These are phyloP conservation scores for Musa balbisiana DNA, from an alignment of 202 grass and related monocot species.

Conservation along the genomic window DNA sequence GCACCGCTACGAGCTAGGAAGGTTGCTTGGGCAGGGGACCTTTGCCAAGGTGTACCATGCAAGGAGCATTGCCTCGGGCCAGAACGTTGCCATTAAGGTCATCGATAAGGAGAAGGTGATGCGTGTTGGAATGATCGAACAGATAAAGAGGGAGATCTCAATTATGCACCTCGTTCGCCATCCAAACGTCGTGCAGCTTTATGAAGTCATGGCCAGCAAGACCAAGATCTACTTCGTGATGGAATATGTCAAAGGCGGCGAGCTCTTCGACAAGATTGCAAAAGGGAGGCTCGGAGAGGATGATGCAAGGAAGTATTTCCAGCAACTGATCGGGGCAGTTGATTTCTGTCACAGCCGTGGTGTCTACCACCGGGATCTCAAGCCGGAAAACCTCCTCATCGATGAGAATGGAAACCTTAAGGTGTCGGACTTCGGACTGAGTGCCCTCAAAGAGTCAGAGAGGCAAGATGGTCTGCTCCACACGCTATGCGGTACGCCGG, in stretches of 20 bases:
- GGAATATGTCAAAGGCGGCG: conserved; percentile 69
- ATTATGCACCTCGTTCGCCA: conserved; percentile 67
- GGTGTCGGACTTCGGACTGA: conserved; percentile 79
- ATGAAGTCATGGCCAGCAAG: conserved; percentile 89
- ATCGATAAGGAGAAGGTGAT: conserved; percentile 80
- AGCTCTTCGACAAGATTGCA: conserved; percentile 63
- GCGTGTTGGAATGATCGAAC: conserved; percentile 64
- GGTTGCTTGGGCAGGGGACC: conserved; percentile 62
- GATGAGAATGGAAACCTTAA: conserved; percentile 78
- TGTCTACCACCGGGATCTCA: conserved; percentile 87
- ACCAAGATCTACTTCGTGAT: conserved; percentile 86
- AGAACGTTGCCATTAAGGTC: conserved; percentile 73
- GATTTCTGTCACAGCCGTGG: conserved; percentile 83
- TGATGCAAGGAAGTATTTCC: conserved; percentile 54
- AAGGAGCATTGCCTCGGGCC: conserved; percentile 37
- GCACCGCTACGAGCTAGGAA: conserved; percentile 72
- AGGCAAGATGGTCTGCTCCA: conserved; percentile 61
- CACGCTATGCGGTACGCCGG: conserved; percentile 66
- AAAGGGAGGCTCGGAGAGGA: conserved; percentile 64
- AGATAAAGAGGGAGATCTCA: conserved; percentile 84
- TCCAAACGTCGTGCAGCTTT: conserved; percentile 69
- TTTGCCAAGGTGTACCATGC: conserved; percentile 95
- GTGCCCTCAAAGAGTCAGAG: conserved; percentile 58
- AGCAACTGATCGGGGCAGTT: conserved; percentile 62
- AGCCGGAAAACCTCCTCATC: conserved; percentile 78